A percentile compares a stretch with the other conserved stretches of the same genome.
Conservation (phyloP, 805 yeast genomes). For the Wickerhamomyces rabaulensis region DNA sequence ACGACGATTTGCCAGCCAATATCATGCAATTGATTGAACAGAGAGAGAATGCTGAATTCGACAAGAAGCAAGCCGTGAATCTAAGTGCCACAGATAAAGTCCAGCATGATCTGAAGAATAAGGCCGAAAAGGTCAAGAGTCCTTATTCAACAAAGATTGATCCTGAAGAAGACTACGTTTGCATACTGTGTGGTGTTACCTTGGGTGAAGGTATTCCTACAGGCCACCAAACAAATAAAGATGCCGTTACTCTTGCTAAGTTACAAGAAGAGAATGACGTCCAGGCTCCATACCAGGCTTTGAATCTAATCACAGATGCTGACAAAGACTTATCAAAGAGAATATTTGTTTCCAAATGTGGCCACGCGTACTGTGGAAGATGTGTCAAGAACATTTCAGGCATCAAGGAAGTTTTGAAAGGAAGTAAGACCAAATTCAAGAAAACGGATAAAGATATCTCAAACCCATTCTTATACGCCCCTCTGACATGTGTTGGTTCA, state of each 20-base stretch:
- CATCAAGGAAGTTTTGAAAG: conserved; percentile 21
- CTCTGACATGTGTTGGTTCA: conserved; percentile 50
- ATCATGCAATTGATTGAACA: conserved; percentile 14
- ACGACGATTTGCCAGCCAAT: conserved; percentile 11
- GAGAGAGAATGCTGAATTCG: conserved; percentile 15
- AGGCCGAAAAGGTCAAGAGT: background rate
- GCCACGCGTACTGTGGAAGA: conserved; percentile 83
- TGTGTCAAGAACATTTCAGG: conserved; percentile 67
- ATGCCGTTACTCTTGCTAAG: conserved; percentile 25
- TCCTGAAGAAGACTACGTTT: conserved; percentile 36
- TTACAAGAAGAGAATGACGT: conserved; percentile 29
- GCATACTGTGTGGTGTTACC: conserved; percentile 66
- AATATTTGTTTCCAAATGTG: conserved; percentile 65
- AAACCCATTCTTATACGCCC: conserved; percentile 46
- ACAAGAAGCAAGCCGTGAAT: conserved; percentile 9
- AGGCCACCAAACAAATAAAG: conserved; percentile 33
- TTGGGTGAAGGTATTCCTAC: conserved; percentile 72
- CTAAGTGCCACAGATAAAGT: conserved; percentile 2
- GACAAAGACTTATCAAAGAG: conserved; percentile 62
- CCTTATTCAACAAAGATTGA: conserved; percentile 26
- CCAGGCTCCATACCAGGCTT: conserved; percentile 66
- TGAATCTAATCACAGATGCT: conserved; percentile 39
- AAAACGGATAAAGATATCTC: conserved; percentile 14
- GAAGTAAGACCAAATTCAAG: conserved; percentile 13
- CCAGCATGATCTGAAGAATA: background rate